These are phyloP conservation scores for Fraxinus albicans DNA, from an alignment of 305 asterid genomes.

Conservation along the genomic window DNA sequence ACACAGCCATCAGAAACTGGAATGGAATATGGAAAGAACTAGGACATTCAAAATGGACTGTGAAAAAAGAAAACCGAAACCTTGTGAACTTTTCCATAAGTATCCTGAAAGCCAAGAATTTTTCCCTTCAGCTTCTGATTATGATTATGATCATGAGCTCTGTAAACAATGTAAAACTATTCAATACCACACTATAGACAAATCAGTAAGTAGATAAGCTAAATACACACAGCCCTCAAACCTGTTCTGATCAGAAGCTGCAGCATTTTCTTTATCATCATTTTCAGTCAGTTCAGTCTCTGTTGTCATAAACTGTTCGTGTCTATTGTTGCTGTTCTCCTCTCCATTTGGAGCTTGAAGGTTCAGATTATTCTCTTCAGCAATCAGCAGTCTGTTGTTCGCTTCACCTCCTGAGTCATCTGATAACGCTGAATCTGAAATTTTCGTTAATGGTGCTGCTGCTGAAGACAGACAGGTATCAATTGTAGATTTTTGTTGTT, in stretches of 20 bases:
- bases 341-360: conserved; percentile 21
- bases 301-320: conserved; percentile 25
- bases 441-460: neutral
- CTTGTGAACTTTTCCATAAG: conserved; percentile 39
- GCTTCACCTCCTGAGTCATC: conserved; percentile 23
- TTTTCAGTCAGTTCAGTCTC: conserved; percentile 29
- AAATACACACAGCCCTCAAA: conserved; percentile 20
- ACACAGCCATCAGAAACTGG: conserved; percentile 20
- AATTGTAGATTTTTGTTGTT: neutral
- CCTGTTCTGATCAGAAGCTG: conserved; percentile 69
- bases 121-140: conserved; percentile 37
- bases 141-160: conserved; percentile 38
- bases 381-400: neutral
- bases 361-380: neutral
- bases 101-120: conserved; percentile 43
- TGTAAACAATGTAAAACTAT: conserved; percentile 28
- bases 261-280: conserved; percentile 76
- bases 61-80: conserved; percentile 24
- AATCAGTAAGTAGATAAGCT: conserved; percentile 7
- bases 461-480: neutral
- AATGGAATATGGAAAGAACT: neutral
- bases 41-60: neutral
- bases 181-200: conserved; percentile 21
- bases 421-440: neutral
- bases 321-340: conserved; percentile 23